Evolutionary conservation across 495 filamentous ascomycete genomes (phyloP).

Genomic region (Recurvomyces mirabilis): DNA sequence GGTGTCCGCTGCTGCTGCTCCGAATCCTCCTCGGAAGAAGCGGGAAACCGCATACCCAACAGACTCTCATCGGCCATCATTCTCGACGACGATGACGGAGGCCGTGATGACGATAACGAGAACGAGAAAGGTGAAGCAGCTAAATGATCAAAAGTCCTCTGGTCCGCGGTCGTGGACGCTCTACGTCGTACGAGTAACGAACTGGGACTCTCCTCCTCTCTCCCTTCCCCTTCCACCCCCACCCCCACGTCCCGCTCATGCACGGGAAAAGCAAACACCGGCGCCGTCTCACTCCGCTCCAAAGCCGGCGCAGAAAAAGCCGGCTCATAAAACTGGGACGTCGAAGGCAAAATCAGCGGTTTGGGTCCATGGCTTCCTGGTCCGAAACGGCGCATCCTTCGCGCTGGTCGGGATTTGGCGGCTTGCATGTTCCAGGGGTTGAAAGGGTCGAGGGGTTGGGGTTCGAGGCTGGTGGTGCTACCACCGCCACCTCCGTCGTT

Average conservation of each 20-base stretch:
- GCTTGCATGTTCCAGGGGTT: constrained; percentile 18
- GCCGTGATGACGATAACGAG: too few relatives aligned
- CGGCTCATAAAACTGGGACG: constrained; percentile 5
- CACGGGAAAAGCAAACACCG: constrained; percentile 5
- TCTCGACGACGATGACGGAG: too few relatives aligned
- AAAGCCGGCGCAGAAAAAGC: constrained; percentile 14
- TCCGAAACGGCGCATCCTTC: constrained; percentile 21
- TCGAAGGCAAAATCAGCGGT: constrained; percentile 18
- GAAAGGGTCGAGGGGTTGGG: neutral
- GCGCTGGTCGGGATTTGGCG: constrained; percentile 4
- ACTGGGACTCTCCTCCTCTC: constrained; percentile 10
- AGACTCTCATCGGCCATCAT: neutral
- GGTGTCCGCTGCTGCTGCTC: constrained; percentile 3
- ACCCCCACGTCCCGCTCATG: too few relatives aligned
- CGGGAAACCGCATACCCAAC: too few relatives aligned
- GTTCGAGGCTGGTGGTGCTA: constrained; percentile 15
- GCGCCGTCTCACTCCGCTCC: constrained; percentile 13
- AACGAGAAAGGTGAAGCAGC: constrained; percentile 7
- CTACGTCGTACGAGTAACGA: constrained; percentile 6
- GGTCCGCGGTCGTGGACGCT: constrained; percentile 17
- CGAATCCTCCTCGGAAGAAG: too few relatives aligned
- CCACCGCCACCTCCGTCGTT: too few relatives aligned
- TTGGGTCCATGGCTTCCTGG: constrained; percentile 17
- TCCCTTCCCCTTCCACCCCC: neutral
- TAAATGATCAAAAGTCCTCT: constrained; percentile 4